phyloP scores from a whole-genome alignment of 164 flowering plant species.

The Paratinospora sagittata region DNA sequence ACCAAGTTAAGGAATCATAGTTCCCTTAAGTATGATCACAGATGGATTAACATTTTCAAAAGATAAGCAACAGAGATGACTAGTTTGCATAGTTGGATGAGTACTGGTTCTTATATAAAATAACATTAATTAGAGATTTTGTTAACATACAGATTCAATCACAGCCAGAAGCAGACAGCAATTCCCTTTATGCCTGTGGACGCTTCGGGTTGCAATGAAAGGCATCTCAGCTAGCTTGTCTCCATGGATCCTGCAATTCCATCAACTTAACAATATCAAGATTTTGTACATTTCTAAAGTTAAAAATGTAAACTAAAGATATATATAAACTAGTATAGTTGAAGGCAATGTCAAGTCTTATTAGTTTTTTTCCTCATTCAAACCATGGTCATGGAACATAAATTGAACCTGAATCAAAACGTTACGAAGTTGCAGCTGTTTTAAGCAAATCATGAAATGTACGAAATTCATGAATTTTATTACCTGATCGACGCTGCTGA shows the following conservation, averaged over 20 bases:
- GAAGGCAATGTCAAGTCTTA: no score
- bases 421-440: neutral
- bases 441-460: no score
- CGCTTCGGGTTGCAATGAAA: conserved; percentile 66
- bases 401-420: neutral
- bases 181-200: conserved; percentile 69
- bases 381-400: no score
- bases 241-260: conserved; percentile 50
- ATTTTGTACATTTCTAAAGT: no score
- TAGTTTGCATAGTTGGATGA: neutral
- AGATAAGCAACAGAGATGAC: neutral
- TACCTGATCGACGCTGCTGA: conserved; percentile 54
- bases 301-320: no score
- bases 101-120: neutral
- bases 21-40: no score
- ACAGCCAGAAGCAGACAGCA: conserved; percentile 64
- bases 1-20: no score
- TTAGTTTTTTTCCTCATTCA: no score
- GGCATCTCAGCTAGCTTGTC: conserved; percentile 73
- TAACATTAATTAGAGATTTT: neutral
- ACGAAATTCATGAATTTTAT: neutral
- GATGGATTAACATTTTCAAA: neutral
- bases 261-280: neutral
- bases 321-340: no score
- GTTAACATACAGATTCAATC: conserved; percentile 31